A percentile compares a stretch with the other conserved stretches of the same genome.
Conservation (phyloP, 2,329 filamentous ascomycete species). For the Parastagonospora avenae region DNA sequence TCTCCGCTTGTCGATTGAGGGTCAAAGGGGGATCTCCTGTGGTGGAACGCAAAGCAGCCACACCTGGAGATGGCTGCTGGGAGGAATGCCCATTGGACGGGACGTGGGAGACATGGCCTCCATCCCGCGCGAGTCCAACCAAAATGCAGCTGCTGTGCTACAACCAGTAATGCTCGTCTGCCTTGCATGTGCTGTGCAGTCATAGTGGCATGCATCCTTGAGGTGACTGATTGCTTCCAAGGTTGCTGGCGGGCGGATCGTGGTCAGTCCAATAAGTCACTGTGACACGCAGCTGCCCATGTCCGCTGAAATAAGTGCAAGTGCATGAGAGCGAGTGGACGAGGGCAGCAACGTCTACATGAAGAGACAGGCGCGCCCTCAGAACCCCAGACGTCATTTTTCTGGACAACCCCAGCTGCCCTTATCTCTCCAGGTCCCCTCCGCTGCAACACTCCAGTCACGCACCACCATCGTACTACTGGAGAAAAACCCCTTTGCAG, state of each 20-base stretch:
- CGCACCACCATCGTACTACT: too few species aligned
- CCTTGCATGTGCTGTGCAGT: not conserved
- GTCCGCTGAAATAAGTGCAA: constrained; percentile 7
- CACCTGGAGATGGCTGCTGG: constrained; percentile 13
- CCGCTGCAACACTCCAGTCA: too few species aligned
- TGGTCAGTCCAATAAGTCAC: constrained; percentile 1
- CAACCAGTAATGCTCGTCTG: not conserved
- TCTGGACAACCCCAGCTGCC: too few species aligned
- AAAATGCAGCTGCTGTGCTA: constrained; percentile 1
- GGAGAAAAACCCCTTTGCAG: not conserved
- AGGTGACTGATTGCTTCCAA: not conserved
- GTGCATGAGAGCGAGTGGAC: not conserved
- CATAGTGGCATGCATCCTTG: constrained; percentile 1
- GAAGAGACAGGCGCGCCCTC: not conserved
- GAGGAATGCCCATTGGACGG: constrained; percentile 17
- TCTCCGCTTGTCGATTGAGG: constrained; percentile 10
- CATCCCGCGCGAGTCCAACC: constrained; percentile 10
- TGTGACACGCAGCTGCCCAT: constrained; percentile 9
- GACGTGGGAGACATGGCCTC: constrained; percentile 14
- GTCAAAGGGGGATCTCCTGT: constrained; percentile 9
- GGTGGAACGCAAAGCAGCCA: constrained; percentile 20
- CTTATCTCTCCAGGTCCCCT: not conserved
- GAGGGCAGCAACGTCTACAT: constrained; percentile 4
- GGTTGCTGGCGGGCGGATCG: not conserved
- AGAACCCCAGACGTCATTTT: too few species aligned